Evolutionary conservation across 257 asterid species (phyloP).

Genomic region (Salvia hispanica): DNA sequence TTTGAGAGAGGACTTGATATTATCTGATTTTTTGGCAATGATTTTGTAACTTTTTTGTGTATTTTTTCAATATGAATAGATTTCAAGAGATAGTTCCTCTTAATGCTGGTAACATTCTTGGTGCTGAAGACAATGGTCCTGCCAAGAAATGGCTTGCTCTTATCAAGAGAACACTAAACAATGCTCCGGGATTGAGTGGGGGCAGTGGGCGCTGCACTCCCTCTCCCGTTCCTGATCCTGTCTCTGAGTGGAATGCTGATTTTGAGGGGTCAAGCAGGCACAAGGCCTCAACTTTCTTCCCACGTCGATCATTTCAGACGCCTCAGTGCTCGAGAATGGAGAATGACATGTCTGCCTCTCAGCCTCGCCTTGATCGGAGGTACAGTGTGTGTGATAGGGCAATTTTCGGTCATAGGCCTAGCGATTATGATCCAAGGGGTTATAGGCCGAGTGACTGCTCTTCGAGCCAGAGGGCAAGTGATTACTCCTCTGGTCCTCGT

Average conservation of each 20-base stretch:
- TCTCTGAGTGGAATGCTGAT: conserved; percentile 92
- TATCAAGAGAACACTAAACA: conserved; percentile 73
- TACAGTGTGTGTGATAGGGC: conserved; percentile 87
- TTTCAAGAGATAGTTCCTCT: conserved; percentile 98
- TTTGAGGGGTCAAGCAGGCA: conserved; percentile 79
- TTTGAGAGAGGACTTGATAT: neutral
- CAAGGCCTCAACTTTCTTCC: conserved; percentile 73
- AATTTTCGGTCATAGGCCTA: conserved; percentile 74
- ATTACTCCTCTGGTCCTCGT: conserved; percentile 55
- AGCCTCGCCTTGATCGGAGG: conserved; percentile 78
- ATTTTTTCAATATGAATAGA: conserved; percentile 36
- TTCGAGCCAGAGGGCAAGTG: conserved; percentile 68
- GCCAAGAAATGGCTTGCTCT: conserved; percentile 88
- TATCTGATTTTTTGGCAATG: neutral
- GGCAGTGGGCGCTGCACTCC: conserved; percentile 79
- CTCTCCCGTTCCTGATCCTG: conserved; percentile 84
- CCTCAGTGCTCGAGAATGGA: conserved; percentile 73
- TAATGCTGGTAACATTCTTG: conserved; percentile 93
- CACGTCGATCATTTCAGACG: conserved; percentile 89
- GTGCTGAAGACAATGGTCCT: conserved; percentile 98
- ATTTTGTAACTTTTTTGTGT: conserved; percentile 6
- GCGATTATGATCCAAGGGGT: conserved; percentile 69
- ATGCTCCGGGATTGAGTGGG: conserved; percentile 59
- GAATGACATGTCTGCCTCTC: conserved; percentile 62
- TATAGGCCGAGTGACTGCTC: conserved; percentile 79